These are phyloP conservation scores for Paramecium bursaria DNA, from an alignment of 73 alveolate genomes.

Conservation along the genomic window DNA sequence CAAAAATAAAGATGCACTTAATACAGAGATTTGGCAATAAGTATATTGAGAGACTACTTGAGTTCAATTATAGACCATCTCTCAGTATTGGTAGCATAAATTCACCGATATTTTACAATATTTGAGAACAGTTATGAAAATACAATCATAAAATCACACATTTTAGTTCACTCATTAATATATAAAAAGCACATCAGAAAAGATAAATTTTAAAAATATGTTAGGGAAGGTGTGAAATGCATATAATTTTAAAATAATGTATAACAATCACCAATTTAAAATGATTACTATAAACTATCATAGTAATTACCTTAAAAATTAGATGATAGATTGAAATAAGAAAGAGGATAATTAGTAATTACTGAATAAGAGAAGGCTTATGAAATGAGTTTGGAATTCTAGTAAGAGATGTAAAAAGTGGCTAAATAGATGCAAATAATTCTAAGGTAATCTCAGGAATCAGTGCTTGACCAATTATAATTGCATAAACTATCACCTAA, in stretches of 20 bases:
- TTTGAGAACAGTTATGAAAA: slow-evolving; percentile 67
- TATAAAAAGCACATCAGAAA: slow-evolving; percentile 56
- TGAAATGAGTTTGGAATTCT: slow-evolving; percentile 54
- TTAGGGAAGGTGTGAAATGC: slow-evolving; percentile 46
- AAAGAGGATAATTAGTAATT: slow-evolving; percentile 18
- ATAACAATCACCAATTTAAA: slow-evolving; percentile 26
- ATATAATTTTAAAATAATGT: slow-evolving; percentile 23
- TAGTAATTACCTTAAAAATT: slow-evolving; percentile 6
- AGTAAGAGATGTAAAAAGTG: slow-evolving; percentile 50
- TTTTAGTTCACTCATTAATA: slow-evolving; percentile 58
- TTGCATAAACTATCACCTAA: slow-evolving; percentile 54
- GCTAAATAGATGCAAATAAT: slow-evolving; percentile 33
- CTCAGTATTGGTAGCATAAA: slow-evolving; percentile 57
- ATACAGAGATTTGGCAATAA: slow-evolving; percentile 63
- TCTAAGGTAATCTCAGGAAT: slow-evolving; percentile 29
- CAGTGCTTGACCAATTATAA: slow-evolving; percentile 25
- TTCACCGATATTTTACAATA: slow-evolving; percentile 60
- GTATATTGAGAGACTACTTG: slow-evolving; percentile 59
- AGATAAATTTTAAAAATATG: slow-evolving; percentile 65
- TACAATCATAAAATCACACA: slow-evolving; percentile 55
- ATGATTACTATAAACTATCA: slow-evolving; percentile 51
- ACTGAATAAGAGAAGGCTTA: slow-evolving; percentile 63
- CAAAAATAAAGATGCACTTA: slow-evolving; percentile 46
- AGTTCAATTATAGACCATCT: slow-evolving; percentile 58
- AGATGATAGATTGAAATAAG: slow-evolving; percentile 33